phyloP scores from a whole-genome alignment of 495 filamentous ascomycete genomes.

The Barbatosphaeria neglecta region DNA sequence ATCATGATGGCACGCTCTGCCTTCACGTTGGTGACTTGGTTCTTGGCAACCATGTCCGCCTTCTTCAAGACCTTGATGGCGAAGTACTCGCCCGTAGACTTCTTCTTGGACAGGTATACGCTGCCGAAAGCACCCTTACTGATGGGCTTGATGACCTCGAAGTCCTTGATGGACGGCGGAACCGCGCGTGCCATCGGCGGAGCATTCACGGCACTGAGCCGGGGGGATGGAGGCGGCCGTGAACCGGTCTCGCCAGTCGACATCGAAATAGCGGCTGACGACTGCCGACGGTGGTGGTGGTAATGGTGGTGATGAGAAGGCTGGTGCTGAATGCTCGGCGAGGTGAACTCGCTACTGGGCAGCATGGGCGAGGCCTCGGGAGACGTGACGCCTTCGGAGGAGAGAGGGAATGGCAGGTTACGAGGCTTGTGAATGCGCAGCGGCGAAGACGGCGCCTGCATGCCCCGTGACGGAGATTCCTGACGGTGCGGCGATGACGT shows the following conservation, averaged over 20 bases:
- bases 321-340: constrained; percentile 39
- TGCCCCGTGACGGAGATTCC: constrained; percentile 64
- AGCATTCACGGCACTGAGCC: constrained; percentile 60
- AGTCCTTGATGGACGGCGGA: constrained; percentile 94
- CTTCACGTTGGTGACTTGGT: constrained; percentile 98
- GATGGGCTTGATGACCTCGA: constrained; percentile 98
- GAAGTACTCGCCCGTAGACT: constrained; percentile 93
- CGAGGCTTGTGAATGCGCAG: constrained; percentile 78
- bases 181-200: constrained; percentile 64
- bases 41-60: constrained; percentile 98
- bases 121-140: constrained; percentile 98
- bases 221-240: constrained; percentile 69
- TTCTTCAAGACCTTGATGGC: constrained; percentile 98
- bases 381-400: constrained; percentile 61
- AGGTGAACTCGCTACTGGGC: constrained; percentile 65
- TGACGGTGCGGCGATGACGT: constrained; percentile 68
- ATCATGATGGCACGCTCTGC: constrained; percentile 99
- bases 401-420: constrained; percentile 46
- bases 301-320: constrained; percentile 36
- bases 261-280: constrained; percentile 73
- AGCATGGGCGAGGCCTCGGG: constrained; percentile 84
- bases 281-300: constrained; percentile 82
- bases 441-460: constrained; percentile 67
- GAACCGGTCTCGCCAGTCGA: constrained; percentile 35
- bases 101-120: constrained; percentile 96